Evolutionary conservation across 2,329 filamentous ascomycete genomes (phyloP).

Genomic region (Alternaria arborescens): DNA sequence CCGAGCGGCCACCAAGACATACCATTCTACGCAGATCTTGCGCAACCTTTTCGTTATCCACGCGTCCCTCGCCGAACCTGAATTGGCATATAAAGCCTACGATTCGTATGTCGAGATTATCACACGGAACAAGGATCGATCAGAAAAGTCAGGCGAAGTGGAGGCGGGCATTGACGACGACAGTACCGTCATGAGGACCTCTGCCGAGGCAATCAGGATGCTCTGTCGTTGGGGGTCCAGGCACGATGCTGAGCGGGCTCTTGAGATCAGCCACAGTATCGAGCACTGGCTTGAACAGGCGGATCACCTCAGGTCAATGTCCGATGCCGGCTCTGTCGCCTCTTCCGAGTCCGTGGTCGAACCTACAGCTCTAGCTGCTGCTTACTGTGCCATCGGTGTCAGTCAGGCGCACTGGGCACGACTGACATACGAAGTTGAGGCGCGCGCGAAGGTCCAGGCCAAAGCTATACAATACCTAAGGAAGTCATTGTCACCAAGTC

Average conservation of each 20-base stretch:
- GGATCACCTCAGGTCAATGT: slow-evolving; percentile 37
- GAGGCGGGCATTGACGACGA: slow-evolving; percentile 81
- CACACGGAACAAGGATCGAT: slow-evolving; percentile 81
- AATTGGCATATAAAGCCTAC: slow-evolving; percentile 88
- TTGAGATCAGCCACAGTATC: slow-evolving; percentile 73
- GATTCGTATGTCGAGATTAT: slow-evolving; percentile 92
- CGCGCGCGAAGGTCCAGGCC: slow-evolving; percentile 75
- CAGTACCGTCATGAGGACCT: slow-evolving; percentile 76
- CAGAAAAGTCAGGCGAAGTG: slow-evolving; percentile 74
- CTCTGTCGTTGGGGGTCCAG: slow-evolving; percentile 82
- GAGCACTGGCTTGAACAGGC: slow-evolving; percentile 76
- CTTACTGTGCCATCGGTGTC: slow-evolving; percentile 86
- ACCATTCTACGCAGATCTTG: slow-evolving; percentile 90
- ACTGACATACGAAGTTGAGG: slow-evolving; percentile 77
- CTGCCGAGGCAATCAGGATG: slow-evolving; percentile 80
- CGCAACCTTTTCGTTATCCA: slow-evolving; percentile 89
- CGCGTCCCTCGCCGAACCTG: slow-evolving; percentile 86
- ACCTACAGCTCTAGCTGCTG: slow-evolving; percentile 65
- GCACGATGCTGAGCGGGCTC: slow-evolving; percentile 80
- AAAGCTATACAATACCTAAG: slow-evolving; percentile 80
- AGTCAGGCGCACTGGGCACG: slow-evolving; percentile 88
- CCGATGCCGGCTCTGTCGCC: slow-evolving; percentile 36
- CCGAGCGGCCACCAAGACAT: slow-evolving; percentile 88
- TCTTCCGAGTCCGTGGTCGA: slow-evolving; percentile 59
- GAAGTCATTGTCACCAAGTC: slow-evolving; percentile 73